Evolutionary conservation across 1,284 basidiomycete species (phyloP), one percentile per base, ranked within the genome.

Genomic region (Acaromyces ingoldii): DNA sequence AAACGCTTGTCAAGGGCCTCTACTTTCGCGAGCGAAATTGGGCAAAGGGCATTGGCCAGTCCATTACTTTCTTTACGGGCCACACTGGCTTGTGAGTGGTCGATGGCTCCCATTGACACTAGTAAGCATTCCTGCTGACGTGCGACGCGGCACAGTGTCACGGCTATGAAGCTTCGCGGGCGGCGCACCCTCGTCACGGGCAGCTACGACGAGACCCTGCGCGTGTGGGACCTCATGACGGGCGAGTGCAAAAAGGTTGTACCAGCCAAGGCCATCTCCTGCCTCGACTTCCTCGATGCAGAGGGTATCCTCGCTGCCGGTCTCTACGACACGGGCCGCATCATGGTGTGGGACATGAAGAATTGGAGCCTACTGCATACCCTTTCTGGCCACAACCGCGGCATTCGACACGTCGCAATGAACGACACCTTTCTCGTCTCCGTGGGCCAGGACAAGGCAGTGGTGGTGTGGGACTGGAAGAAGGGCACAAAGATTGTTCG

Each of bases 21-120:
- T 87, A 89, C 70, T 85, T 88, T 72, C 84, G 90, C 31, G 90
- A 93, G 76, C 82, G 83, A 40, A 92, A 93, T 77, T 90, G 91
- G 81, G 78, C 67, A 28, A 49, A 53, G 28, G 68, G 68, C 25
- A 78, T 89, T 0, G 86, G 89, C 0, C 89, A 91, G 75, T 81
- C 79, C 13, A 80, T 92, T 36, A 79, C 84, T 10, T 85, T 89
- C 79, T 79, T 92, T 45, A 81, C 83, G 38, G 90, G 89, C 0
- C 90, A 93, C 66, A 88, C 85, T 5, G 88, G 85, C 70, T 92
- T 91, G n/a, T n/a, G n/a, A n/a, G n/a, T n/a, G n/a, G n/a, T n/a
- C 72, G n/a, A n/a, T n/a, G n/a, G n/a, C n/a, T n/a, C n/a, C n/a
- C n/a, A n/a, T n/a, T n/a, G n/a, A n/a, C n/a, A n/a, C n/a, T n/a